Base-by-base conservation (phyloP, 805 yeast genomes). In the Pichia cephalocereana region DNA sequence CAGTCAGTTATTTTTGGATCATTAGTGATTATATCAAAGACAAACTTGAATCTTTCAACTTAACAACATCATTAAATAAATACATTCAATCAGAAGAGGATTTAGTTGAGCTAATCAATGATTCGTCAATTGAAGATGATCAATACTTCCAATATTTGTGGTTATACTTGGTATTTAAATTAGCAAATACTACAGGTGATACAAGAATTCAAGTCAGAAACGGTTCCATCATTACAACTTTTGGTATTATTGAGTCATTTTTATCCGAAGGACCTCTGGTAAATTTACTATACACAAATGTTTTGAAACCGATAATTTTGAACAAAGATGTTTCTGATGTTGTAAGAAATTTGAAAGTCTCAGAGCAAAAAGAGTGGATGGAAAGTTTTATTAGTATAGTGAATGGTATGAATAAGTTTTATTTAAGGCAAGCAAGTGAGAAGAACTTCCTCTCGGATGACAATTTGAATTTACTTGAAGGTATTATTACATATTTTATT, bases 1-100 rank as follows among this genome's bases (percentile, higher is more conserved):
- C 96, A 0, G 85, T 89, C 9, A 86, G 96, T 55, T 85, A 89
- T 55, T 90, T 89, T 59, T 91, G 98, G 98, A 64, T 85, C 15
- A 79, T 93, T 4, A 86, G 96, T 56, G 98, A 93, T 57, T 80
- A 81, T 49, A 65, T 82, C 40, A 72, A 80, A 46, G 66, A 65
- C 6, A 64, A 58, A 38, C 49, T 62, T 5, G 66, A 62, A 9
- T n/a, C 47, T 5, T 14, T 28, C 0, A 45, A 45, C 6, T 19
- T 23, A 4, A 19, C 19, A 7, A 18, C 38, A 28, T 15, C 41
- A 31, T 30, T 52, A 30, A 8, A 23, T 3, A 18, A 34, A 0
- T 26, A 46, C 4, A 53, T 63, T 37, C 53, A 51, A 8, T 58
- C 63, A 0, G 57, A 55, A 18, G 55, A 49, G 3, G 60, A 57